phyloP scores from a whole-genome alignment of 2,329 filamentous ascomycete genomes.

The Colletotrichum horii region DNA sequence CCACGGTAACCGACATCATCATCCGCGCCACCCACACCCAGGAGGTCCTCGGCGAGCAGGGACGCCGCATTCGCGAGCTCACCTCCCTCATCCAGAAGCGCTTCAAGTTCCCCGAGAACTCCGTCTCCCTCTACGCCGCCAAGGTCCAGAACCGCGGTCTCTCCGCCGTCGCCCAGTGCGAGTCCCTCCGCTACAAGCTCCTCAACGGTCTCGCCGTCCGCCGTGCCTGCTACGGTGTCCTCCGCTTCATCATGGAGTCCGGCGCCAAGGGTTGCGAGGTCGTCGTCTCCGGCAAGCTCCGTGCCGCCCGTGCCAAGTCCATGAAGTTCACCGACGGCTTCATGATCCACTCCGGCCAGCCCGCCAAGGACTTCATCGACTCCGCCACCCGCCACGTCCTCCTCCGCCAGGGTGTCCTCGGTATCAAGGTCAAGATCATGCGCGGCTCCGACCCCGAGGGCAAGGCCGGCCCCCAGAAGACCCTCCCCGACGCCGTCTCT shows the following conservation, averaged over 20 bases:
- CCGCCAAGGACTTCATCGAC: conserved; percentile 99
- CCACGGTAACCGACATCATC: conserved; percentile 99
- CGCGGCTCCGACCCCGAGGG: conserved; percentile 98
- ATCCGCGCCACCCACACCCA: conserved; percentile 99
- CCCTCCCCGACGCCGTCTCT: conserved; percentile 96
- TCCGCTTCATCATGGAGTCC: conserved; percentile 99
- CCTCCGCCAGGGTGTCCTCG: conserved; percentile 98
- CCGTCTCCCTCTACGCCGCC: conserved; percentile 98
- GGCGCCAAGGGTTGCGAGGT: conserved; percentile 99
- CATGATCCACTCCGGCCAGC: conserved; percentile 99
- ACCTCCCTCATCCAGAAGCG: conserved; percentile 99
- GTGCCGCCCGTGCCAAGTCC: conserved; percentile 98
- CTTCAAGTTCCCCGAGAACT: conserved; percentile 99
- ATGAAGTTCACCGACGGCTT: conserved; percentile 99
- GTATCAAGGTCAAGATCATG: conserved; percentile 99
- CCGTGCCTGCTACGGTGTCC: conserved; percentile 99
- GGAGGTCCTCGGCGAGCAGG: conserved; percentile 99
- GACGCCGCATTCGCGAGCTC: conserved; percentile 99
- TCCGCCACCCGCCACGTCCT: conserved; percentile 98
- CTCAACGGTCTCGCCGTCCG: conserved; percentile 99
- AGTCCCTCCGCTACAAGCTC: conserved; percentile 99
- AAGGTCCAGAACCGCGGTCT: conserved; percentile 99
- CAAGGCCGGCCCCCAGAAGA: conserved; percentile 97
- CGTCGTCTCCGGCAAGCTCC: conserved; percentile 98
- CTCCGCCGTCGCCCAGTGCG: conserved; percentile 99